Percentiles rank a stretch among this genome's conserved stretches.
Evolutionary conservation across 768 basidiomycete genomes (phyloP).

Genomic region (Amanita subjunquillea): DNA sequence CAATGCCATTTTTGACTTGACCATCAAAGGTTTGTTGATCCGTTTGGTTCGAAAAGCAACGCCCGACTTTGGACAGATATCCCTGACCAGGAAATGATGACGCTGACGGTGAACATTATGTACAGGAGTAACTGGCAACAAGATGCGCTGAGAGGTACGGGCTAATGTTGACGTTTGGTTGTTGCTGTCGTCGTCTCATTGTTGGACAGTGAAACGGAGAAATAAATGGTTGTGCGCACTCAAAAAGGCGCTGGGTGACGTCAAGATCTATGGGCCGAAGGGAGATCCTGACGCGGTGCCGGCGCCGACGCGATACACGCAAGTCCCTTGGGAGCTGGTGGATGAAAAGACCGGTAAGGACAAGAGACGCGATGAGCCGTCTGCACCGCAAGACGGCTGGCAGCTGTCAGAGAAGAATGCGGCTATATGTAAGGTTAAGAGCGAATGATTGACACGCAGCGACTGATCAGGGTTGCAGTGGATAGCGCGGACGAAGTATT

Average conservation of each 20-base stretch:
- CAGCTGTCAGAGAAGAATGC: slow-evolving; percentile 42
- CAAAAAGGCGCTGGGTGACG: slow-evolving; percentile 58
- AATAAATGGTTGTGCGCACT: slow-evolving; percentile 92
- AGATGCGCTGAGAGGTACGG: slow-evolving; percentile 54
- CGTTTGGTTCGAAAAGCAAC: neutral
- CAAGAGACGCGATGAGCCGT: neutral
- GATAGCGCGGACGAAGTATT: slow-evolving; percentile 35
- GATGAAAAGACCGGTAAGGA: slow-evolving; percentile 18
- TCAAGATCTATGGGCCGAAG: slow-evolving; percentile 58
- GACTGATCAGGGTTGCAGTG: slow-evolving; percentile 14
- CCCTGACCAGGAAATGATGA: slow-evolving; percentile 72
- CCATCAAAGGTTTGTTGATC: slow-evolving; percentile 40
- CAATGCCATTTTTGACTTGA: slow-evolving; percentile 64
- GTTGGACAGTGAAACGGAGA: slow-evolving; percentile 50
- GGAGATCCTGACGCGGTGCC: slow-evolving; percentile 49
- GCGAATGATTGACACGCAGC: neutral
- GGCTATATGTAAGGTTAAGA: slow-evolving; percentile 29
- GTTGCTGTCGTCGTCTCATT: slow-evolving; percentile 4
- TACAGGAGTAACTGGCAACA: slow-evolving; percentile 87
- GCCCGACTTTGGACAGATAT: slow-evolving; percentile 35
- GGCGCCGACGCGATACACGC: slow-evolving; percentile 48
- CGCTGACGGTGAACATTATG: slow-evolving; percentile 71
- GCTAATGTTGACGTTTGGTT: slow-evolving; percentile 1
- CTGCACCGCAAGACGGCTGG: slow-evolving; percentile 26
- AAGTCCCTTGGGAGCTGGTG: slow-evolving; percentile 65